Percentiles rank a stretch among this genome's conserved stretches.
phyloP scores from a whole-genome alignment of 306 rosid species.

The Fragaria vesca region DNA sequence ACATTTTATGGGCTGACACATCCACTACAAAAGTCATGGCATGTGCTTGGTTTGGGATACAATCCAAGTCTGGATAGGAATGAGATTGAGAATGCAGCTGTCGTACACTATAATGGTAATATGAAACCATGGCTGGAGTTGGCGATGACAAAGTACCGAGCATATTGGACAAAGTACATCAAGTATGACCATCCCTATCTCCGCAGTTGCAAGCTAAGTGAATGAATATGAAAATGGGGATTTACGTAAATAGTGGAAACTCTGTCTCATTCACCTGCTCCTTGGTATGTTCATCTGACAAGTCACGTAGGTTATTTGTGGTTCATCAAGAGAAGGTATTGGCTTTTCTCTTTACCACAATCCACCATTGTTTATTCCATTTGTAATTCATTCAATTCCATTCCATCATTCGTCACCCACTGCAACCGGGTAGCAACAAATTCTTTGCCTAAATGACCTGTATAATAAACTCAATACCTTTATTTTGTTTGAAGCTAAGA shows the following conservation, averaged over 20 bases:
- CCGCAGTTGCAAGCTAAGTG: constrained; percentile 58
- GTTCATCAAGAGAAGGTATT: constrained; percentile 30
- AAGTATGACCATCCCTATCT: constrained; percentile 74
- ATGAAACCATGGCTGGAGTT: constrained; percentile 97
- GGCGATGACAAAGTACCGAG: constrained; percentile 80
- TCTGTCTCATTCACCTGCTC: constrained; percentile 16
- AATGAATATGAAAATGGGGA: constrained; percentile 29
- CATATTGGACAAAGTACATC: constrained; percentile 84
- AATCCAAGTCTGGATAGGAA: constrained; percentile 70
- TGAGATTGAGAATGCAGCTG: constrained; percentile 76
- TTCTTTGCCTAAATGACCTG: constrained; percentile 50
- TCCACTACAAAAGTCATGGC: constrained; percentile 87
- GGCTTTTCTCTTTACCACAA: constrained; percentile 21
- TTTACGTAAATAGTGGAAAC: constrained; percentile 11
- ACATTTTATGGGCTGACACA: constrained; percentile 90
- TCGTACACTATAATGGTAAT: constrained; percentile 89
- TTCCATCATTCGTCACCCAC: constrained; percentile 41
- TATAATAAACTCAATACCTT: constrained; percentile 36
- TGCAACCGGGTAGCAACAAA: constrained; percentile 39
- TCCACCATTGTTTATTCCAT: constrained; percentile 53
- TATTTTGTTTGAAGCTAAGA: constrained; percentile 37
- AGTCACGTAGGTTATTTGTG: constrained; percentile 33
- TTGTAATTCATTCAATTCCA: constrained; percentile 63
- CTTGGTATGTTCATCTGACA: constrained; percentile 27
- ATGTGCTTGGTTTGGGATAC: constrained; percentile 98